Evolutionary conservation across 176 grass and related monocot genomes (phyloP), one percentile per base, ranked within the genome.

Genomic region (Elymus sibiricus): DNA sequence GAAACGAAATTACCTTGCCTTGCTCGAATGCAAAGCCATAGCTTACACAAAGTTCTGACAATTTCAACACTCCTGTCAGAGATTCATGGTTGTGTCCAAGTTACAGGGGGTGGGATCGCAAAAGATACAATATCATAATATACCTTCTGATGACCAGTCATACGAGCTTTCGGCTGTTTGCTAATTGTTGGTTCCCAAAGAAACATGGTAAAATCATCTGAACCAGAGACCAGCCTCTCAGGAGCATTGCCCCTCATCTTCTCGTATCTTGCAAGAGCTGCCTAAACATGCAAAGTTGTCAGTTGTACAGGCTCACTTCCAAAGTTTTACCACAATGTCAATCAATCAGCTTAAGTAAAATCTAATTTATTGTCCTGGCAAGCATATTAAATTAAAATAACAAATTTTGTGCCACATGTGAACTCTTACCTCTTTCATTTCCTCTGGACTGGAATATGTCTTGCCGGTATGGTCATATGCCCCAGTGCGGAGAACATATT

Each of bases 121-220:
- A 64, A 51, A 49, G 4, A 53, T 44, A 83, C 16, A 64, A 42
- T 59, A 58, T 58, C 55, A 58, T 11, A 87, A 6, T 61, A 44
- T 76, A 98, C 97, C 97, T 98, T 92, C 82, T 98, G 97, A 93
- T 98, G 97, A 90, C 97, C 97, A 88, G 97, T 95, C 90, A 98
- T 85, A 64, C 97, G 92, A 60, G 93, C 92, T 88, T 92, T 95
- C 39, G 86, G 90, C 28, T 94, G 88, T 87, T 95, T 95, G 75
- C 92, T 91, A 25, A 76, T 58, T 29, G 91, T 89, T 80, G 94
- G 93, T 82, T 95, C 97, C 97, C 97, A 98, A 49, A 95, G 90
- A 94, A 95, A 92, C 97, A 98, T 95, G 0, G 93, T 98, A 61
- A 95, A 98, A 86, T 98, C 97, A 72, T 98, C 97, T 61, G 97